Percentiles rank a stretch among this genome's conserved stretches.
Evolutionary conservation across 495 filamentous ascomycete genomes (phyloP).

Genomic region (Lasiosphaeriaceae sp.): DNA sequence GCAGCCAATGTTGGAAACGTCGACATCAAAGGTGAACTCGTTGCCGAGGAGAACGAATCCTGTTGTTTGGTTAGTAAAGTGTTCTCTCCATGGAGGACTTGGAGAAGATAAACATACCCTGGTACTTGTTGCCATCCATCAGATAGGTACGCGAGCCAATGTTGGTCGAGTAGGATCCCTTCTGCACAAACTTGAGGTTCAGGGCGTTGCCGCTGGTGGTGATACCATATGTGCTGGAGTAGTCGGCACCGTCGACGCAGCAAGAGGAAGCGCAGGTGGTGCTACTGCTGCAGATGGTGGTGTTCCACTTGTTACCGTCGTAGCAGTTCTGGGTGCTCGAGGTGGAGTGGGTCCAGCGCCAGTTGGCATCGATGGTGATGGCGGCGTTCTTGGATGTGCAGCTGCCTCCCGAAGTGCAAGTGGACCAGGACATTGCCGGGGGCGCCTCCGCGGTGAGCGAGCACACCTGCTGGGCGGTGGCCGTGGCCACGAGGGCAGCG

Average conservation of each 20-base stretch:
- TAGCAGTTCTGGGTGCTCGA: slow-evolving; percentile 45
- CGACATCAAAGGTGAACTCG: slow-evolving; percentile 61
- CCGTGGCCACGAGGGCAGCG: slow-evolving; percentile 41
- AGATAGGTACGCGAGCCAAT: slow-evolving; percentile 54
- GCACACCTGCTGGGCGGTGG: slow-evolving; percentile 54
- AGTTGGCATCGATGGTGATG: slow-evolving; percentile 49
- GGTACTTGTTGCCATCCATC: slow-evolving; percentile 53
- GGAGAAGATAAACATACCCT: slow-evolving; percentile 29
- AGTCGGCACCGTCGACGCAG: slow-evolving; percentile 48
- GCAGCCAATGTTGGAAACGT: slow-evolving; percentile 50
- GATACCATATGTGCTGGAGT: slow-evolving; percentile 45
- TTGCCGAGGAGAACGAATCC: slow-evolving; percentile 51
- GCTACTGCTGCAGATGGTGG: slow-evolving; percentile 33
- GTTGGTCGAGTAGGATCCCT: slow-evolving; percentile 45
- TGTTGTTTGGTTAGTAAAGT: slow-evolving; percentile 1
- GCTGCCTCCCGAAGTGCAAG: slow-evolving; percentile 48
- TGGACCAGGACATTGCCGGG: slow-evolving; percentile 55
- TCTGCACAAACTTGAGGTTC: slow-evolving; percentile 55
- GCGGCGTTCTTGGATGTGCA: slow-evolving; percentile 41
- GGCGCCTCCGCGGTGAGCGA: slow-evolving; percentile 53
- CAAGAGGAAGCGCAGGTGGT: slow-evolving; percentile 41
- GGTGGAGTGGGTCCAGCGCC: slow-evolving; percentile 46
- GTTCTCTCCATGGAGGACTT: not conserved
- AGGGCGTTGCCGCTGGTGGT: slow-evolving; percentile 45
- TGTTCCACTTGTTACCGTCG: slow-evolving; percentile 46